Evolutionary conservation across 257 asterid species (phyloP), one percentile per base, ranked within the genome.

Genomic region (Gentiana straminea): DNA sequence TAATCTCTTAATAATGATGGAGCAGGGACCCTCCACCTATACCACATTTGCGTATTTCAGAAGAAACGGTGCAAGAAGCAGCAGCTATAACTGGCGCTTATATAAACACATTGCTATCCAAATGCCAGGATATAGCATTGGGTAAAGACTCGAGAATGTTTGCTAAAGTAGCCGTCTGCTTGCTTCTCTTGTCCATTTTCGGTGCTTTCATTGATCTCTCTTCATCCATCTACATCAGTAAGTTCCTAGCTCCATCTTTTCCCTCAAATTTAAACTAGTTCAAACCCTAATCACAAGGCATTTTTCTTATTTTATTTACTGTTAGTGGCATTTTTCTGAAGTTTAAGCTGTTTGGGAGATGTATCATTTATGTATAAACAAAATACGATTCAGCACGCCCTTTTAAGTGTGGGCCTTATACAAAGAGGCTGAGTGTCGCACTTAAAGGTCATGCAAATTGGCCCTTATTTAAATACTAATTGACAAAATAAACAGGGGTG

Each of bases 1-100:
- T 36, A 5, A 33, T 9, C 24, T 5, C 44, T 2, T 4, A 51
- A 37, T 64, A 35, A 51, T 38, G 49, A 13, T 55, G 73, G 49
- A 68, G 66, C 84, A 91, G 96, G 70, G 94, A 95, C 15, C 71
- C 94, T 59, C 96, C 98, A 3, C 83, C 92, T 52, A 71, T 91
- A 52, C 98, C 96, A 9, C 89, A 76, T 76, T 54, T 90, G 65
- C 57, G 65, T 72, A 77, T 87, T 60, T 79, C 95, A 4, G 96
- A 87, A 60, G 96, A 87, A 72, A 77, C 52, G 50, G 76, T 57
- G 45, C 70, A 71, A 11, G 81, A 78, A 68, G 84, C 72, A 15
- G 85, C 87, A 33, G 57, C 60, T 9, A 55, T 78, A 60, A 38
- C 81, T 24, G 73, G 78, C 12, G 61, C 61, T 51, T 79, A 56